A percentile compares a stretch with the other conserved stretches of the same genome.
phyloP scores from a whole-genome alignment of 176 grass and related monocot genomes.

The Paspalum notatum region DNA sequence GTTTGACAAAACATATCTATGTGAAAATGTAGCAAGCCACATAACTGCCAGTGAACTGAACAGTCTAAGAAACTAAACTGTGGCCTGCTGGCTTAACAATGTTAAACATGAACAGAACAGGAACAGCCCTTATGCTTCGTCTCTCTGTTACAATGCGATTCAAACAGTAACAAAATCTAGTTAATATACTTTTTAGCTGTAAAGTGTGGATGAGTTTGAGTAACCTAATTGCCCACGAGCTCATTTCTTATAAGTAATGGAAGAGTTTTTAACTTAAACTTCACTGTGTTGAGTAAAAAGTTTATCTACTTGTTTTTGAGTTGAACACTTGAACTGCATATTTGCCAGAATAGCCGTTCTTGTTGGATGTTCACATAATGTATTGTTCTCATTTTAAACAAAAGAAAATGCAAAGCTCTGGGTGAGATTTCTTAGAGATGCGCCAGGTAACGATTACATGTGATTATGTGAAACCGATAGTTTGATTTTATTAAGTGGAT shows the following conservation, averaged over 20 bases:
- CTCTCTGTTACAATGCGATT: background rate
- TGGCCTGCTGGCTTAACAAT: too few species aligned
- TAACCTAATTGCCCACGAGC: background rate
- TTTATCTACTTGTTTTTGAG: background rate
- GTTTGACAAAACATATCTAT: too few species aligned
- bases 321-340: background rate
- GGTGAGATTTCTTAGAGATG: background rate
- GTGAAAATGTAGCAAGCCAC: too few species aligned
- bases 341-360: background rate
- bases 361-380: background rate
- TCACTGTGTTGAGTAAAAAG: background rate
- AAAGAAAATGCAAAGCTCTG: background rate
- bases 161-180: background rate
- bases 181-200: background rate
- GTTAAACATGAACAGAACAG: too few species aligned
- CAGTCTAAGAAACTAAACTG: too few species aligned
- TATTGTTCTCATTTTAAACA: background rate
- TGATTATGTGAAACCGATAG: background rate
- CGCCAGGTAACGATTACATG: background rate
- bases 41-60: too few species aligned
- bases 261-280: background rate
- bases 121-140: background rate
- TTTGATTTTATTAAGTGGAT: background rate
- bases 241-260: background rate
- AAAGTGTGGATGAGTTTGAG: constrained; percentile 5